Evolutionary conservation across 2,329 filamentous ascomycete species (phyloP), one percentile per base, ranked within the genome.

Genomic region (Claviceps digitariae): DNA sequence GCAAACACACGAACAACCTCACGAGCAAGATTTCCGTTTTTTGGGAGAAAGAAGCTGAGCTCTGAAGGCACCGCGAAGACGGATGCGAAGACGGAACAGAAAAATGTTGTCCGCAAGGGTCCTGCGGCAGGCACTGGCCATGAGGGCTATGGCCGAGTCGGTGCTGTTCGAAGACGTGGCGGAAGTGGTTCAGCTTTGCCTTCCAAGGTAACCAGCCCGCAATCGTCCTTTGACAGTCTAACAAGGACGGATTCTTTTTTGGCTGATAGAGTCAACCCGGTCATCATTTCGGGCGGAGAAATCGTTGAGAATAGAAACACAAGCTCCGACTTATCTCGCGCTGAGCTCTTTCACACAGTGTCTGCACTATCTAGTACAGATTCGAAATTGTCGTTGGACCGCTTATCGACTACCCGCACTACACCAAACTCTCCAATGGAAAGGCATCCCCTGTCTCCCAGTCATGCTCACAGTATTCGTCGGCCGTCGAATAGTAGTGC

Each of bases 81-180:
- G n/a, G 81, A 77, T 63, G 74, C 76, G 40, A 81, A 61, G 31
- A 57, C 60, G 1, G 60, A 61, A 27, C 61, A 61, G 48, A 64
- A 61, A 47, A 47, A 49, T 2, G 25, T 72, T 25, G 78, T 86
- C 23, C 47, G 54, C 29, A 91, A 89, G 67, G 90, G 91, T 0
- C 91, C 91, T 23, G 81, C 79, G 17, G 91, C 91, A 43, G 91
- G 91, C n/a, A 97, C 91, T 40, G 91, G 91, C 0, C 90, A 97
- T 62, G 91, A 97, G 70, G 86, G 86, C 1, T 90, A 91, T 61
- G 85, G 85, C 0, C 78, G 78, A 53, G 73, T 87, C 53, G 81
- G 82, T 2, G 71, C 75, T 5, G 61, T 72, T 31, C 78, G 82
- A 54, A 78, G 84, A 31, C 78, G 84, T 52, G 88, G 82, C 61